Evolutionary conservation across 2,329 filamentous ascomycete species (phyloP), one percentile per base, ranked within the genome.

Genomic region (Calonectria fujianensis): DNA sequence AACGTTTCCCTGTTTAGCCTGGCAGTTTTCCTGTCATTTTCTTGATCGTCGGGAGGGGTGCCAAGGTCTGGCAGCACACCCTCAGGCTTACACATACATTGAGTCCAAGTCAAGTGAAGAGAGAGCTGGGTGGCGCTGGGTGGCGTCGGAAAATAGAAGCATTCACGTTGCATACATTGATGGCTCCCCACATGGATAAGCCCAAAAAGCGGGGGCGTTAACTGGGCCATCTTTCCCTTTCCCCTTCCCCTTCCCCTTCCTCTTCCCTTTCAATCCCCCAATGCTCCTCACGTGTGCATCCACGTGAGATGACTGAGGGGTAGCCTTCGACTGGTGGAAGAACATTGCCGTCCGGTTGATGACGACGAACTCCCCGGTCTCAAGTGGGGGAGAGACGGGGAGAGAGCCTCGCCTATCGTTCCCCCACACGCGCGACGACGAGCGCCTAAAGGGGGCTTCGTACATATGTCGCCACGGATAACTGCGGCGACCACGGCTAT

Each of bases 1-100:
- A 27, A n/a, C 57, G 9, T 29, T n/a, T 27, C 4, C 18, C 37
- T 63, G n/a, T 63, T 63, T 41, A 63, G 57, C 57, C 57, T 63
- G 24, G 57, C n/a, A 8, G 57, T 63, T 63, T 59, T 39, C 57
- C 39, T 37, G 57, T 63, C 45, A 48, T 48, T 48, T 48, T 48
- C 45, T 48, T 48, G 45, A 48, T 63, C 57, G 27, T n/a, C 14
- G 37, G 57, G 57, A 39, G 35, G 45, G 39, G 7, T 20, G 2
- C 41, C 57, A 41, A 39, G n/a, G 8, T 29, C 57, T 63, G 57
- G 57, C 57, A 63, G 57, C 57, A 63, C 57, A 63, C 57, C 57
- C 57, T 63, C 57, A 39, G 24, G 57, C 57, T 41, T 63, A 63
- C 57, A 63, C 57, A 41, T 63, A 63, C 57, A 63, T 41, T 29